Evolutionary conservation across 1,139 yeast species (phyloP), one percentile per base, ranked within the genome.

Genomic region (Tardiomyces blankii): DNA sequence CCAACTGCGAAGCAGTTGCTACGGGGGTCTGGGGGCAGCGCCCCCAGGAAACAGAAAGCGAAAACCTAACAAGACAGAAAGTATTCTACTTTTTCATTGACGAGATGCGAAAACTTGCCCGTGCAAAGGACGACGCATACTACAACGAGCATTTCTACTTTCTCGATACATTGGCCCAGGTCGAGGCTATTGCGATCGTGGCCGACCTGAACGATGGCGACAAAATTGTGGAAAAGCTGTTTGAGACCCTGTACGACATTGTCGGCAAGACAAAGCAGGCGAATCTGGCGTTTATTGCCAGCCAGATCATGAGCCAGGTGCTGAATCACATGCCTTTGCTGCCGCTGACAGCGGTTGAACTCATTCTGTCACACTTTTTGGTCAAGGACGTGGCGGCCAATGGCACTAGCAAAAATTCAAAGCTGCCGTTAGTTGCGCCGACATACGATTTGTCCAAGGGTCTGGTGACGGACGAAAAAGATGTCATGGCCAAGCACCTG

Each of bases 251-350:
- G 58, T 88, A 85, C 60, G 74, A 73, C 32, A 65, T 79, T 39
- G 42, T 44, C 8, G 42, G 46, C 49, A 50, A 5, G 51, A 49
- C 32, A 49, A 48, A 30, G 49, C 49, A 1, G 49, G 54, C 18
- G 50, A 51, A 74, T 66, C 51, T 65, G 75, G 53, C 84, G 57
- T 78, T 79, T 9, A 68, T 80, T 38, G 75, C 83, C 28, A 71
- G 83, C 3, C 87, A 83, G 45, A 73, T 87, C 28, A 67, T 88
- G 44, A 75, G 84, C 8, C 95, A 85, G 55, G 74, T 86, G n/a
- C 70, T 88, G 30, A 74, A 85, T 2, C 96, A 88, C 60, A 73
- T 80, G 44, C 87, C 80, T 45, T 64, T 72, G 0, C 70, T 88
- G n/a, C 86, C 95, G 0, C 69, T 71, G 35, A 65, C 71, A 14